phyloP scores from a whole-genome alignment of 2,329 filamentous ascomycete species.

The Cladosporium sp. region DNA sequence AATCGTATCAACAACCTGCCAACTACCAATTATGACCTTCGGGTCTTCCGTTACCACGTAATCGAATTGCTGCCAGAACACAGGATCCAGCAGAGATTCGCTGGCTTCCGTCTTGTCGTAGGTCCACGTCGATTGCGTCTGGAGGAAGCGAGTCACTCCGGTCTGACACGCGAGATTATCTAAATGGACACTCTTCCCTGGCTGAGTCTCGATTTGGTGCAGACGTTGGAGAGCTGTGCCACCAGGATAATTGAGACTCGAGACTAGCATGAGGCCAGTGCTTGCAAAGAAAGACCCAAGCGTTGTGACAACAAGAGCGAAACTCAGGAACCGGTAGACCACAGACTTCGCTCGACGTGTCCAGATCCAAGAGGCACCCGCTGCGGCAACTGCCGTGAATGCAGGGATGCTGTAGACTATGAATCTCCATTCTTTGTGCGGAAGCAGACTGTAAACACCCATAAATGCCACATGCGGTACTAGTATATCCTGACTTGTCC shows the following conservation, averaged over 20 bases:
- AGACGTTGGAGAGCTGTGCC: slow-evolving; percentile 65
- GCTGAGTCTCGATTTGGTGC: slow-evolving; percentile 27
- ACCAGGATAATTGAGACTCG: slow-evolving; percentile 89
- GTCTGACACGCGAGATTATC: slow-evolving; percentile 62
- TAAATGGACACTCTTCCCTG: slow-evolving; percentile 43
- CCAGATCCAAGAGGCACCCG: slow-evolving; percentile 65
- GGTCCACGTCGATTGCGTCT: slow-evolving; percentile 43
- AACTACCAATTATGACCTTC: slow-evolving; percentile 45
- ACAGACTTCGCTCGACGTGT: slow-evolving; percentile 58
- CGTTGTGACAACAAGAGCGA: slow-evolving; percentile 57
- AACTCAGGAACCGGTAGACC: slow-evolving; percentile 52
- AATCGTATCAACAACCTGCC: slow-evolving; percentile 50
- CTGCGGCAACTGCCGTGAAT: slow-evolving; percentile 71
- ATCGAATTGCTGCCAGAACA: slow-evolving; percentile 57
- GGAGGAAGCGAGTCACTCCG: slow-evolving; percentile 58
- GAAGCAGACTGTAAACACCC: slow-evolving; percentile 76
- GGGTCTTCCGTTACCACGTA: slow-evolving; percentile 55
- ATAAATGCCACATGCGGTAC: slow-evolving; percentile 70
- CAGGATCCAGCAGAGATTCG: slow-evolving; percentile 41
- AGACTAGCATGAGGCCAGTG: slow-evolving; percentile 67
- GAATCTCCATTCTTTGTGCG: slow-evolving; percentile 96
- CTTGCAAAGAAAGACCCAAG: slow-evolving; percentile 58
- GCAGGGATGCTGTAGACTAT: slow-evolving; percentile 82
- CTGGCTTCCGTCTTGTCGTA: slow-evolving; percentile 59
- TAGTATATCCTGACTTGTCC: slow-evolving; percentile 49